Percentiles rank a stretch among this genome's conserved stretches.
Conservation (phyloP, 768 basidiomycete genomes). For the Pulveroboletus sp. region DNA sequence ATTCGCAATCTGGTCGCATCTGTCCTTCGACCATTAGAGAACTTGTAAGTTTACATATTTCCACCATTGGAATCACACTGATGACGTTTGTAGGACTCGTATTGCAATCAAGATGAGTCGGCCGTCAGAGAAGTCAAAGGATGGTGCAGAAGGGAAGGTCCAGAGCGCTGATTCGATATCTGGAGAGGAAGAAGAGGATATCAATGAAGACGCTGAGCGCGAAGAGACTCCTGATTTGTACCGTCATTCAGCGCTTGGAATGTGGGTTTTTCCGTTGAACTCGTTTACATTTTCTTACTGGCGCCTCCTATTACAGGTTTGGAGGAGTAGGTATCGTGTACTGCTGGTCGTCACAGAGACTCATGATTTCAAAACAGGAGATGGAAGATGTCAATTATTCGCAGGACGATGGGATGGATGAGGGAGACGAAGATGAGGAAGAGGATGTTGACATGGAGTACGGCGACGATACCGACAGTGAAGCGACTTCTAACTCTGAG, state of each 20-base stretch:
- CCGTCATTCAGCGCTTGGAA: slow-evolving; percentile 93
- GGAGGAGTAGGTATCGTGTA: slow-evolving; percentile 64
- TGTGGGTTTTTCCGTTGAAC: slow-evolving; percentile 49
- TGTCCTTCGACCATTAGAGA: slow-evolving; percentile 85
- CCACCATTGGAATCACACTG: neutral
- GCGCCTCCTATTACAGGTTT: slow-evolving; percentile 42
- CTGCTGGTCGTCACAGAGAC: slow-evolving; percentile 10
- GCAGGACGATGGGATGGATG: slow-evolving; percentile 75
- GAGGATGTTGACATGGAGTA: slow-evolving; percentile 89
- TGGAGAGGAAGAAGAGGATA: slow-evolving; percentile 51
- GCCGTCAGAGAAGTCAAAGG: slow-evolving; percentile 64
- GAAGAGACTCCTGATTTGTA: slow-evolving; percentile 93
- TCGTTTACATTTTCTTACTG: slow-evolving; percentile 6
- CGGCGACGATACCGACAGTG: slow-evolving; percentile 79
- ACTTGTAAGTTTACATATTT: slow-evolving; percentile 58
- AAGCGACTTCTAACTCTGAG: slow-evolving; percentile 74
- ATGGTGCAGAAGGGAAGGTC: slow-evolving; percentile 43
- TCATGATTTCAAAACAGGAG: slow-evolving; percentile 48
- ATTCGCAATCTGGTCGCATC: slow-evolving; percentile 83
- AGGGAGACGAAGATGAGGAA: slow-evolving; percentile 76
- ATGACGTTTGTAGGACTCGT: slow-evolving; percentile 63
- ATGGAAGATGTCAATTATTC: slow-evolving; percentile 78
- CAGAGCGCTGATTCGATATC: slow-evolving; percentile 43
- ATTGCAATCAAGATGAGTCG: slow-evolving; percentile 98
- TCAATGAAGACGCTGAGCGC: slow-evolving; percentile 54